A percentile compares a stretch with the other conserved stretches of the same genome.
Evolutionary conservation across 495 filamentous ascomycete genomes (phyloP).

Genomic region (Penicillium egyptiacum): DNA sequence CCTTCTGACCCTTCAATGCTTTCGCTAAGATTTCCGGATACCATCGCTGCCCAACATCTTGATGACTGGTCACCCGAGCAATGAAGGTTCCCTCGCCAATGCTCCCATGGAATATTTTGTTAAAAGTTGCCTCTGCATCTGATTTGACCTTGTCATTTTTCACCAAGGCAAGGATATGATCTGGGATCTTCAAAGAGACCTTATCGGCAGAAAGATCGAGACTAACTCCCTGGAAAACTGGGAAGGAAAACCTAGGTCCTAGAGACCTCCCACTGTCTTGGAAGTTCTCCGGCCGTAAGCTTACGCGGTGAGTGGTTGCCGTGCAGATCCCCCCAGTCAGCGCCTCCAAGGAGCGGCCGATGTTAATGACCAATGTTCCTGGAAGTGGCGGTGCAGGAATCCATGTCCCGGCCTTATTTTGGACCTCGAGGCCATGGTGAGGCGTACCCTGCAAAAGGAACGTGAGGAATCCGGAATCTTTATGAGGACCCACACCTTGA

Average conservation of each 20-base stretch:
- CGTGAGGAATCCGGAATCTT: conserved; percentile 84
- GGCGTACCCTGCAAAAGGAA: conserved; percentile 85
- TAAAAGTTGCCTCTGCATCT: conserved; percentile 47
- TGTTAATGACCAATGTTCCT: conserved; percentile 75
- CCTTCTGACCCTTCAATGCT: conserved; percentile 33
- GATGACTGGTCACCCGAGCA: conserved; percentile 84
- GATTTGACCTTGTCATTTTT: conserved; percentile 42
- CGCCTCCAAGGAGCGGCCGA: conserved; percentile 90
- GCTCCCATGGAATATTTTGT: conserved; percentile 48
- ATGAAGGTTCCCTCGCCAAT: conserved; percentile 81
- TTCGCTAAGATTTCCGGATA: conserved; percentile 64
- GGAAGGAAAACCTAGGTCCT: conserved; percentile 79
- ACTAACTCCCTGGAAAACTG: conserved; percentile 88
- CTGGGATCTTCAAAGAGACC: conserved; percentile 68
- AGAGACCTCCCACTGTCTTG: conserved; percentile 24
- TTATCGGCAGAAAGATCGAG: conserved; percentile 78
- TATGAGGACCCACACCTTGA: conserved; percentile 86
- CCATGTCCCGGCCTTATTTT: conserved; percentile 82
- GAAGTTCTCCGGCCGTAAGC: conserved; percentile 35
- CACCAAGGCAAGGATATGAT: conserved; percentile 53
- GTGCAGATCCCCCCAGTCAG: conserved; percentile 86
- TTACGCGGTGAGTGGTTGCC: conserved; percentile 81
- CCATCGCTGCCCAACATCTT: conserved; percentile 82
- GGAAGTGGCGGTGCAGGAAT: conserved; percentile 57
- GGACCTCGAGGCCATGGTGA: conserved; percentile 83